Conservation (phyloP, 768 basidiomycete genomes). For the Clathrus columnatus region DNA sequence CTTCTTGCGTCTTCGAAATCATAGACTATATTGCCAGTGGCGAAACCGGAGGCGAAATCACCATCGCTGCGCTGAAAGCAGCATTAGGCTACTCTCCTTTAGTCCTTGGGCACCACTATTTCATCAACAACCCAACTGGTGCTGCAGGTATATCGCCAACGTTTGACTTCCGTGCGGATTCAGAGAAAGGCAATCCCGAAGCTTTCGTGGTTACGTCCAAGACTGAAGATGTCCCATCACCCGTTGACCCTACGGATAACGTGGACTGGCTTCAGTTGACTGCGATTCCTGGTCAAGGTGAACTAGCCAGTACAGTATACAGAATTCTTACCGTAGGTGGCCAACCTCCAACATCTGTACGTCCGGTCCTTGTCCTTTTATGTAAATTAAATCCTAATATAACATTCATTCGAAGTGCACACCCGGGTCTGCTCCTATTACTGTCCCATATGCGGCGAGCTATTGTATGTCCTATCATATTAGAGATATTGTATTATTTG, state of each 20-base stretch:
- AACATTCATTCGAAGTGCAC: constrained; percentile 16
- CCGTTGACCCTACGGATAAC: constrained; percentile 30
- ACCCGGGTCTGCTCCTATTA: constrained; percentile 31
- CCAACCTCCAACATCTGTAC: constrained; percentile 41
- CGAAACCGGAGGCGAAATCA: too few relatives aligned
- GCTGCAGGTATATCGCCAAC: constrained; percentile 30
- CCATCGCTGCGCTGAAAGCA: constrained; percentile 12
- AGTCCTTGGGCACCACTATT: constrained; percentile 48
- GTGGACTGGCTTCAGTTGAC: constrained; percentile 50
- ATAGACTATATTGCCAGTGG: too few relatives aligned
- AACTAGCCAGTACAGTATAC: constrained; percentile 42
- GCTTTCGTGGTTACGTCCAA: constrained; percentile 42
- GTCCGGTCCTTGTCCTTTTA: constrained; percentile 12
- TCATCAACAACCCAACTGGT: constrained; percentile 38
- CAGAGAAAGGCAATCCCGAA: constrained; percentile 31
- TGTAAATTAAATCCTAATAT: background rate
- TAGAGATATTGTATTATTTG: too few relatives aligned
- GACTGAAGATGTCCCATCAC: constrained; percentile 32
- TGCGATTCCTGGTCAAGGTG: constrained; percentile 30
- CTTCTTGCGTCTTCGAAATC: constrained; percentile 17
- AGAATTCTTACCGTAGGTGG: constrained; percentile 46
- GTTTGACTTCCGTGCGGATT: constrained; percentile 47
- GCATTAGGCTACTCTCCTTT: constrained; percentile 10
- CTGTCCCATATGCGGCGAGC: constrained; percentile 42
- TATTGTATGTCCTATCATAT: too few relatives aligned